phyloP scores from a whole-genome alignment of 495 filamentous ascomycete species.

The Aspergillus leporis region DNA sequence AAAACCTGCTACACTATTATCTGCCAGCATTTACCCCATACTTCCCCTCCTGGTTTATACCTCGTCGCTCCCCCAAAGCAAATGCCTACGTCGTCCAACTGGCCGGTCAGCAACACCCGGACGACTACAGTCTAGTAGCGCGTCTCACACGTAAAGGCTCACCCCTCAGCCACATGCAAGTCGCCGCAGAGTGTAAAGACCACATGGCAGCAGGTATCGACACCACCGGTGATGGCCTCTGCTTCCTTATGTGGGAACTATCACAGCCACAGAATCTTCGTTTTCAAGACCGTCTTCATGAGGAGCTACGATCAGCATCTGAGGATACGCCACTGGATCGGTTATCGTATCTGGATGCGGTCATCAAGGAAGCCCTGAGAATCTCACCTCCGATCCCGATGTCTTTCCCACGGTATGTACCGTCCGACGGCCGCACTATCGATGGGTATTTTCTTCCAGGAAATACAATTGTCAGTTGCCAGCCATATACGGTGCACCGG shows the following conservation, averaged over 20 bases:
- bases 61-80: slow-evolving; percentile 31
- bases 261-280: slow-evolving; percentile 50
- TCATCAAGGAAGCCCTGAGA: slow-evolving; percentile 60
- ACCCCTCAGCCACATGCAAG: slow-evolving; percentile 24
- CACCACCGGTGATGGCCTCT: slow-evolving; percentile 64
- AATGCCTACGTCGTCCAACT: slow-evolving; percentile 34
- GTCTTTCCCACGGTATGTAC: slow-evolving; percentile 63
- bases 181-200: slow-evolving; percentile 50
- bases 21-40: slow-evolving; percentile 27
- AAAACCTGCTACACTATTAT: slow-evolving; percentile 22
- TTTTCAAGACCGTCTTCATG: slow-evolving; percentile 47
- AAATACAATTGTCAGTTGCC: slow-evolving; percentile 63
- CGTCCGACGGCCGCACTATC: slow-evolving; percentile 38
- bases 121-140: slow-evolving; percentile 32
- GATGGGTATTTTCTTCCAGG: slow-evolving; percentile 52
- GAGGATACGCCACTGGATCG: slow-evolving; percentile 43
- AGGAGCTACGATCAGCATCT: slow-evolving; percentile 41
- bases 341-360: slow-evolving; percentile 59
- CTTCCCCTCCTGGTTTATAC: slow-evolving; percentile 27
- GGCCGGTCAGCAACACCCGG: slow-evolving; percentile 22
- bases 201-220: slow-evolving; percentile 63
- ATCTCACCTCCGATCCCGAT: slow-evolving; percentile 66
- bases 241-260: slow-evolving; percentile 67
- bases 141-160: slow-evolving; percentile 36
- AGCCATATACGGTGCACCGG: slow-evolving; percentile 68